These are phyloP conservation scores for Piper longum DNA, from an alignment of 164 flowering plant genomes.

Conservation along the genomic window DNA sequence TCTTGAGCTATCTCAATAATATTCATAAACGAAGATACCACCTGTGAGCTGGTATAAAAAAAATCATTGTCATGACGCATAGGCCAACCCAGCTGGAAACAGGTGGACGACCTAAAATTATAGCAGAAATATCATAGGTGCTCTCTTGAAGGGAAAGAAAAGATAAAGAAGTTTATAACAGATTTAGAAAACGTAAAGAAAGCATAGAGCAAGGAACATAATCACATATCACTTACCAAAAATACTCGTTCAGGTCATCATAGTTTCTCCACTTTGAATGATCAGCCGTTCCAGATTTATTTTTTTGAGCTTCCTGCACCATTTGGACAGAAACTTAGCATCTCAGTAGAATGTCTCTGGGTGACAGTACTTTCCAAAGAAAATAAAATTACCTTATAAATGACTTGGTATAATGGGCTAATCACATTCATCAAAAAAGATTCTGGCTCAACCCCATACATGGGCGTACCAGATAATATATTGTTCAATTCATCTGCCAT, in stretches of 20 bases:
- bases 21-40: background rate
- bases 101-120: slow-evolving; percentile 43
- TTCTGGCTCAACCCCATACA: slow-evolving; percentile 57
- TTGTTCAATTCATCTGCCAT: slow-evolving; percentile 87
- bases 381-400: slow-evolving; percentile 41
- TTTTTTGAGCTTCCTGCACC: slow-evolving; percentile 74
- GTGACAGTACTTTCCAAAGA: background rate
- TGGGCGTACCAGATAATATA: slow-evolving; percentile 50
- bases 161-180: background rate
- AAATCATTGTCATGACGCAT: slow-evolving; percentile 39
- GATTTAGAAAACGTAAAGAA: no score
- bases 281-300: slow-evolving; percentile 58
- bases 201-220: background rate
- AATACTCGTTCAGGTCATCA: slow-evolving; percentile 89
- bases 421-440: slow-evolving; percentile 69
- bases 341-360: background rate
- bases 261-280: slow-evolving; percentile 96
- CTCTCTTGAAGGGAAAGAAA: background rate
- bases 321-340: slow-evolving; percentile 13
- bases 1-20: background rate
- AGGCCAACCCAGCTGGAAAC: slow-evolving; percentile 71
- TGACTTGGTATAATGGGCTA: slow-evolving; percentile 66
- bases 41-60: slow-evolving; percentile 20
- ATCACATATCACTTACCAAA: slow-evolving; percentile 43
- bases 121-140: background rate